Conservation (phyloP, 169 alveolate genomes). For the Eimeria praecox region DNA sequence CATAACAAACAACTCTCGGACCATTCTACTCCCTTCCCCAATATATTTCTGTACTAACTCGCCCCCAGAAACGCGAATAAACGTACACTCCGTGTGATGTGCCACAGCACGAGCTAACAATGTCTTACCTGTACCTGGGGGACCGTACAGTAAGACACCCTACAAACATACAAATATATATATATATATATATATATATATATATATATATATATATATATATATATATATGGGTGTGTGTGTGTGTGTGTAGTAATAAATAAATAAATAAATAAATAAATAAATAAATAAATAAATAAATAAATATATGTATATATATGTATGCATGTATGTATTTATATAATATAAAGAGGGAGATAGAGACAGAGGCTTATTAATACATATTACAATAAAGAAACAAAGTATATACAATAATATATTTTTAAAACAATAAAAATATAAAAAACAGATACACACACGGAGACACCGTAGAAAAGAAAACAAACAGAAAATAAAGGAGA, state of each 20-base stretch:
- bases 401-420: not conserved
- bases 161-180: constrained; percentile 64
- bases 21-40: constrained; percentile 99
- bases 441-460: no score
- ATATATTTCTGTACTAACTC: constrained; percentile 99
- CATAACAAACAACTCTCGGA: constrained; percentile 98
- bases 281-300: not conserved
- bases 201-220: not conserved
- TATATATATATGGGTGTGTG: not conserved
- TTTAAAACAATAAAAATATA: not conserved
- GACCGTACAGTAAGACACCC: constrained; percentile 93
- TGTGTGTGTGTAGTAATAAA: not conserved
- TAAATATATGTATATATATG: not conserved
- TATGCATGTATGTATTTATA: not conserved
- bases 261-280: not conserved
- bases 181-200: not conserved
- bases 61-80: constrained; percentile 99
- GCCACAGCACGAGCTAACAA: constrained; percentile 98
- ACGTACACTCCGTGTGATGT: constrained; percentile 99
- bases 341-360: no score
- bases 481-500: no score
- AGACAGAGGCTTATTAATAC: no score
- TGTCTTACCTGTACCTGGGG: constrained; percentile 98
- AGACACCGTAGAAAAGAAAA: no score
- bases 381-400: not conserved